A percentile compares a stretch with the other conserved stretches of the same genome.
phyloP scores from a whole-genome alignment of 441 rosid species.

The Breynia disticha region DNA sequence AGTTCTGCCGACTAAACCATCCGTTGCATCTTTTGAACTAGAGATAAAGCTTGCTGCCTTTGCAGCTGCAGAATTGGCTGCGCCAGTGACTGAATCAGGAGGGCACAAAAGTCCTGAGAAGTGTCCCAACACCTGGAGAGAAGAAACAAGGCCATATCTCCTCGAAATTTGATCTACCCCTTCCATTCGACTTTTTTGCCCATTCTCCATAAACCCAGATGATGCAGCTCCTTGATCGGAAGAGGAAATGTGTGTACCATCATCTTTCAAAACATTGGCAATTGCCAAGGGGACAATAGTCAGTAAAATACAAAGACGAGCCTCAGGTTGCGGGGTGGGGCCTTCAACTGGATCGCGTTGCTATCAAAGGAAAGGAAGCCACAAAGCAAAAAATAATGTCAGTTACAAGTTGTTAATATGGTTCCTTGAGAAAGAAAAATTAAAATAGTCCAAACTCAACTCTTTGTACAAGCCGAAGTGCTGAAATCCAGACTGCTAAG shows the following conservation, averaged over 20 bases:
- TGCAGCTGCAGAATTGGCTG: conserved; percentile 44
- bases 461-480: conserved; percentile 65
- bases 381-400: conserved; percentile 13
- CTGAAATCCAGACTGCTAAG: conserved; percentile 67
- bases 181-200: conserved; percentile 18
- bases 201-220: conserved; percentile 19
- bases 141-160: conserved; percentile 35
- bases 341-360: conserved; percentile 60
- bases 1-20: conserved; percentile 20
- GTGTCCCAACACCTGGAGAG: conserved; percentile 52
- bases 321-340: conserved; percentile 56
- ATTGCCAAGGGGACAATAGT: conserved; percentile 58
- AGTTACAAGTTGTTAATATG: conserved; percentile 1
- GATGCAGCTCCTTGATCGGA: conserved; percentile 17
- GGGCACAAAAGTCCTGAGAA: conserved; percentile 50
- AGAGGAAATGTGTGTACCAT: conserved; percentile 15
- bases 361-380: conserved; percentile 17
- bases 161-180: conserved; percentile 20
- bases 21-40: conserved; percentile 23
- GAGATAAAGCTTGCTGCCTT: conserved; percentile 44
- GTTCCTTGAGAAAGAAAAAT: not conserved
- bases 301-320: conserved; percentile 57
- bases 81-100: conserved; percentile 33
- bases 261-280: conserved; percentile 33
- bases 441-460: conserved; percentile 29